phyloP scores from a whole-genome alignment of 129 eudicot genomes.

The Calendula officinalis region DNA sequence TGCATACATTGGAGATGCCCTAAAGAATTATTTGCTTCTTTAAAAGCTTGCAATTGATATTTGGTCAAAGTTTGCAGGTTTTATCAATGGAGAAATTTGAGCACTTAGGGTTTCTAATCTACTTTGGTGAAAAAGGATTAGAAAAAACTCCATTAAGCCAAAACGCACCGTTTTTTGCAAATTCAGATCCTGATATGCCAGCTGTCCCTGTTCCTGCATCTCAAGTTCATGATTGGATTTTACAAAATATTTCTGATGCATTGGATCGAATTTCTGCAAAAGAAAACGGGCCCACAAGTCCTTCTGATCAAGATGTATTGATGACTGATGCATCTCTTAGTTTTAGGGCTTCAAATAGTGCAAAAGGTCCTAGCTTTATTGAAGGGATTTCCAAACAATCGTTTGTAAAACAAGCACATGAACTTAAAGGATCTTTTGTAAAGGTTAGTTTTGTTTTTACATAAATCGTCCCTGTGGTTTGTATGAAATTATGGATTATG shows the following conservation, averaged over 20 bases:
- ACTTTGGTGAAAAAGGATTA: constrained; percentile 83
- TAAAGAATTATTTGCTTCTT: background rate
- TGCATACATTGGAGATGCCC: background rate
- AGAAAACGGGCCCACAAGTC: constrained; percentile 76
- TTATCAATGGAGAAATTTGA: constrained; percentile 83
- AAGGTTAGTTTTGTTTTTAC: constrained; percentile 48
- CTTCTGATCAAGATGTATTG: constrained; percentile 81
- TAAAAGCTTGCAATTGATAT: constrained; percentile 27
- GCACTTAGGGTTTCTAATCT: constrained; percentile 76
- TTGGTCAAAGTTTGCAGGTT: constrained; percentile 55
- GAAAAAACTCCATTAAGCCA: constrained; percentile 77
- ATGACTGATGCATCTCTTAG: constrained; percentile 74
- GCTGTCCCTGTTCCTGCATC: constrained; percentile 90
- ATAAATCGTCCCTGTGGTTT: background rate
- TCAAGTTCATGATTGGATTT: constrained; percentile 89
- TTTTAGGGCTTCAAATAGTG: constrained; percentile 54
- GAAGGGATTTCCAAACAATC: constrained; percentile 95
- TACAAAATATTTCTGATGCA: constrained; percentile 66
- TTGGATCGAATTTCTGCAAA: constrained; percentile 73
- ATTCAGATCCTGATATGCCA: constrained; percentile 99
- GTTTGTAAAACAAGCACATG: constrained; percentile 79
- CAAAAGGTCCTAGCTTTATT: constrained; percentile 77
- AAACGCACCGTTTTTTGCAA: constrained; percentile 90
- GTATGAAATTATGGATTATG: no score
- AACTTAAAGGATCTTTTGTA: constrained; percentile 76